These are phyloP conservation scores for Aurantiochytrium sp. DNA, from an alignment of 108 stramenopile species.

Conservation along the genomic window DNA sequence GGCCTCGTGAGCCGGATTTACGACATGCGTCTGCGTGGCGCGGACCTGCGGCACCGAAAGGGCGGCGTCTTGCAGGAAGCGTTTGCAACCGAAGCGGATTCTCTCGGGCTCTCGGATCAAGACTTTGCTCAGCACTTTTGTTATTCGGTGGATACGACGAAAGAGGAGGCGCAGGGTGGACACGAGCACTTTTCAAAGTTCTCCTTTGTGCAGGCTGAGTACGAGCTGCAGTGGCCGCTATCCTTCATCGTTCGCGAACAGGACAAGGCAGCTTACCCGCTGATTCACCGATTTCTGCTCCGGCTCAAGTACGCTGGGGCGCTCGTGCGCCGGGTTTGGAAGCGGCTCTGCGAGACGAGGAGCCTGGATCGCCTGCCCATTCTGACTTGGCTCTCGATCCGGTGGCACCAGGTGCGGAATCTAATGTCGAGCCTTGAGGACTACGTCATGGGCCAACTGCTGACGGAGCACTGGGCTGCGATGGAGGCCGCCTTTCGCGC, in stretches of 20 bases:
- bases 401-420: conserved; percentile 10
- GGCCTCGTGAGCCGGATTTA: background rate
- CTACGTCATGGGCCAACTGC: background rate
- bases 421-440: background rate
- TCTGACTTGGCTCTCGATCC: background rate
- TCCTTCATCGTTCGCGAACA: background rate
- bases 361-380: background rate
- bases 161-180: background rate
- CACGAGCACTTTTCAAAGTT: background rate
- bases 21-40: background rate
- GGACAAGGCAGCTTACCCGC: background rate
- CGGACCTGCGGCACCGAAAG: background rate
- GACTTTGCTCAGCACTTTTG: background rate
- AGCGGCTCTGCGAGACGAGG: background rate
- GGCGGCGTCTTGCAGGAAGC: background rate
- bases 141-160: background rate
- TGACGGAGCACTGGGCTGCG: background rate
- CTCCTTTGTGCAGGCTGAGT: background rate
- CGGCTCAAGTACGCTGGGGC: background rate
- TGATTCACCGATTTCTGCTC: background rate
- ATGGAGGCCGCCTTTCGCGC: background rate
- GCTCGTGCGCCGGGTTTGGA: background rate
- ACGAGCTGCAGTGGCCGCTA: background rate
- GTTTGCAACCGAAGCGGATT: background rate
- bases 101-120: background rate